Conservation (phyloP, 257 asterid genomes). For the Nyctanthes arbortristis region DNA sequence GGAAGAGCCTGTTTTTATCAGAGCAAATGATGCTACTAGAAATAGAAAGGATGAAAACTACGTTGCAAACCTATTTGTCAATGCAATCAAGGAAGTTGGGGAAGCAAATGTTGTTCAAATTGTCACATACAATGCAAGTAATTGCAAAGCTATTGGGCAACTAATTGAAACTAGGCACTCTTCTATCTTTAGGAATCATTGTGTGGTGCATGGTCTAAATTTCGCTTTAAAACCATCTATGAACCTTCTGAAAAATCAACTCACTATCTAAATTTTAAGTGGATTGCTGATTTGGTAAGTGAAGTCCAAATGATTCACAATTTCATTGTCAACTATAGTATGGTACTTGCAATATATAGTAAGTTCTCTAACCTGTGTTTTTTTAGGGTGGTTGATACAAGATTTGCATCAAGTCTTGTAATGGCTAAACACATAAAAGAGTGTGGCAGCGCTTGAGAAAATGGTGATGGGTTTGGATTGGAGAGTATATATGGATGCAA, state of each 20-base stretch:
- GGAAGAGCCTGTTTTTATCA: no score
- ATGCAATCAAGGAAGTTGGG: not conserved
- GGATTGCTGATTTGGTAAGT: not conserved
- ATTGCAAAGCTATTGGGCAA: not conserved
- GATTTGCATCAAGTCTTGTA: not conserved
- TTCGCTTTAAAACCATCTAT: not conserved
- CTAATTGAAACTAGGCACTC: not conserved
- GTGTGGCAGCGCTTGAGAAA: not conserved
- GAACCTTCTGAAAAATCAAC: not conserved
- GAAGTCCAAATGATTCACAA: not conserved
- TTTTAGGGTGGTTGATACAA: not conserved
- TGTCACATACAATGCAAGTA: not conserved
- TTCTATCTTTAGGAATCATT: not conserved
- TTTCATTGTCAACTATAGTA: not conserved
- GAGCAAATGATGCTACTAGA: not conserved
- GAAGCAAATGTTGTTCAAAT: not conserved
- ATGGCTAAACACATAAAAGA: not conserved
- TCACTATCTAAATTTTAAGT: not conserved
- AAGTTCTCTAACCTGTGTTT: not conserved
- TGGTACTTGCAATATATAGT: not conserved
- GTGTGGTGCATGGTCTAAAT: not conserved
- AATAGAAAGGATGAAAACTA: not conserved
- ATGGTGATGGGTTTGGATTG: not conserved
- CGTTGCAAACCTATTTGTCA: not conserved
- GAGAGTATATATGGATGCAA: not conserved